phyloP scores from a whole-genome alignment of 495 filamentous ascomycete species.

The Podospora bellae-mahoneyi region DNA sequence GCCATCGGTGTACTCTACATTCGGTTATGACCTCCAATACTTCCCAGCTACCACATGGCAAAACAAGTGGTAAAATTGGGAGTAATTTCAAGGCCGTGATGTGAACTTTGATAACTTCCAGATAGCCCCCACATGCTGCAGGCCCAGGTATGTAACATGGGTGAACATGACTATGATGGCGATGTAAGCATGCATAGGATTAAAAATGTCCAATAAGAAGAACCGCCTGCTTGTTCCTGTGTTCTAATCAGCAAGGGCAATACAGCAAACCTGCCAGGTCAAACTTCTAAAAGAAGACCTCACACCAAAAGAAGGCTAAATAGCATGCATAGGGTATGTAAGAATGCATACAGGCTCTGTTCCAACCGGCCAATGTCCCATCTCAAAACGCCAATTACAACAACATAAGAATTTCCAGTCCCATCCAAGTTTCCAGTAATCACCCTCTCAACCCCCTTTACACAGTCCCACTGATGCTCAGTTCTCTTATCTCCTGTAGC shows the following conservation, averaged over 20 bases:
- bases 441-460: conserved; percentile 23
- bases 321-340: not conserved
- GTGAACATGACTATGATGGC: no score
- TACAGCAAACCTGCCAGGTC: not conserved
- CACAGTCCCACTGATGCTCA: conserved; percentile 77
- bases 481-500: conserved; percentile 90
- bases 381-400: conserved; percentile 2
- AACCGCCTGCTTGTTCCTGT: not conserved
- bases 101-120: no score
- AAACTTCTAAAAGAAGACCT: not conserved
- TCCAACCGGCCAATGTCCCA: not conserved
- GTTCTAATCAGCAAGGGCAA: not conserved
- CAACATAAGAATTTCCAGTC: conserved; percentile 6
- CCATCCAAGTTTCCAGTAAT: not conserved
- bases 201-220: not conserved
- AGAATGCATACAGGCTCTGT: not conserved
- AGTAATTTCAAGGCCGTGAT: no score
- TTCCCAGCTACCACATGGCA: no score
- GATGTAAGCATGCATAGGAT: no score
- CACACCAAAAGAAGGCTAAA: not conserved
- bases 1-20: no score
- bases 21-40: no score
- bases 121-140: no score
- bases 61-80: no score
- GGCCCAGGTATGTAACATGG: no score